Percentiles rank a stretch among this genome's conserved stretches.
Evolutionary conservation across 768 basidiomycete genomes (phyloP).

Genomic region (Myochromella boudieri): DNA sequence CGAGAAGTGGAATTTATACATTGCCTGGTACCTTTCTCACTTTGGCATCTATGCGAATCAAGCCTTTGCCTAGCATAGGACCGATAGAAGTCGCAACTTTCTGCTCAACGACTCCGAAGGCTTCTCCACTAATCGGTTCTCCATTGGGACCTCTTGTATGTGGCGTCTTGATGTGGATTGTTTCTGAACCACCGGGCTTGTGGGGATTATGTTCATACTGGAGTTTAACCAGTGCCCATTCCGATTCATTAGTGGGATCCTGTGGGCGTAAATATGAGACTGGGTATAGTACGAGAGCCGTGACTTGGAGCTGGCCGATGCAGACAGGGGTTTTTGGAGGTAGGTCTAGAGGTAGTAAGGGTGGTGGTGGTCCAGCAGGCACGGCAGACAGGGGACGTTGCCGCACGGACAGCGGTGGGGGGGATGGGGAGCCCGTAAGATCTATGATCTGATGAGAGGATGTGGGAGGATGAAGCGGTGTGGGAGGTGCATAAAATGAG

Average conservation of each 20-base stretch:
- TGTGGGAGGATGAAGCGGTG: conserved; percentile 16
- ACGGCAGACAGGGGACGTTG: conserved; percentile 23
- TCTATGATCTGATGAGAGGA: conserved; percentile 64
- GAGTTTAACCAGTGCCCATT: conserved; percentile 71
- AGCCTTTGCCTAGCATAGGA: conserved; percentile 81
- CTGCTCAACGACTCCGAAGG: conserved; percentile 84
- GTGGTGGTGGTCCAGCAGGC: conserved; percentile 19
- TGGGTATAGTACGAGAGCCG: conserved; percentile 84
- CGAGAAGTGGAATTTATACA: conserved; percentile 35
- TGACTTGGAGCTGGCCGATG: conserved; percentile 81
- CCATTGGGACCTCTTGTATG: conserved; percentile 48
- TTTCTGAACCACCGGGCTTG: conserved; percentile 59
- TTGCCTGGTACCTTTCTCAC: conserved; percentile 62
- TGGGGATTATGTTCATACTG: conserved; percentile 67
- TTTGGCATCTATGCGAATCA: conserved; percentile 79
- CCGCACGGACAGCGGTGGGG: conserved; percentile 37
- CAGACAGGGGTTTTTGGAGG: conserved; percentile 84
- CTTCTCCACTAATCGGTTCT: conserved; percentile 57
- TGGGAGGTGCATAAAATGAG: conserved; percentile 20
- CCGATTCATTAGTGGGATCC: conserved; percentile 43
- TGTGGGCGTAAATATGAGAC: conserved; percentile 60
- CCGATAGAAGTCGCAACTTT: conserved; percentile 78
- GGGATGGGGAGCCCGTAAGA: conserved; percentile 66
- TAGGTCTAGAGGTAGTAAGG: conserved; percentile 52
- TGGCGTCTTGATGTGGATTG: conserved; percentile 77